phyloP scores from a whole-genome alignment of 495 filamentous ascomycete species.

The Baudoinia panamericana region DNA sequence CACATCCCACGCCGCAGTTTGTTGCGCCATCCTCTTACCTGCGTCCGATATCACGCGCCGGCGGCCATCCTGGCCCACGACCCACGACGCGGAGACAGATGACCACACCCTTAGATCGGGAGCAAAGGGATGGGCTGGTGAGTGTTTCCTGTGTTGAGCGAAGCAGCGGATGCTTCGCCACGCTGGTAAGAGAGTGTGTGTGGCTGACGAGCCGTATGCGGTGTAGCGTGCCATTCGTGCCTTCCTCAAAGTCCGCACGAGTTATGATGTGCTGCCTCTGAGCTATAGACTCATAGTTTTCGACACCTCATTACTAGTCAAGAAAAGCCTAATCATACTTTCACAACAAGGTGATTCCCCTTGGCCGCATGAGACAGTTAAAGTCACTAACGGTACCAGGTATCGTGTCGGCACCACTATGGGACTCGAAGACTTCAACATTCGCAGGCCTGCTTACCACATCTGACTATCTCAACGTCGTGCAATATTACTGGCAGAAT shows the following conservation, averaged over 20 bases:
- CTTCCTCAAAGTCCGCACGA: conserved; percentile 91
- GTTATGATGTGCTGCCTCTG: conserved; percentile 96
- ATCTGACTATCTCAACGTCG: conserved; percentile 96
- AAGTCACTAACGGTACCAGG: conserved; percentile 38
- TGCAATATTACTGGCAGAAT: conserved; percentile 99
- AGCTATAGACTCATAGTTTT: conserved; percentile 93
- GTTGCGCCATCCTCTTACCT: conserved; percentile 82
- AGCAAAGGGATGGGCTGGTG: conserved; percentile 88
- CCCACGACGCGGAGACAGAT: conserved; percentile 18
- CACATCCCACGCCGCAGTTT: conserved; percentile 34
- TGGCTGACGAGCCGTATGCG: conserved; percentile 16
- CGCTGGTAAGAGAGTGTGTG: not conserved
- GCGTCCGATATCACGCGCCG: conserved; percentile 35
- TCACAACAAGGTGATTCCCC: conserved; percentile 76
- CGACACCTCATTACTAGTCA: conserved; percentile 86
- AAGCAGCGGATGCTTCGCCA: not conserved
- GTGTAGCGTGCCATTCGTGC: conserved; percentile 75
- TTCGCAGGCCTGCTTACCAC: conserved; percentile 92
- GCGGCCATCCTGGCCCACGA: no score
- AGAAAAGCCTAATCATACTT: conserved; percentile 90
- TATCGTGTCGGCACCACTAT: conserved; percentile 94
- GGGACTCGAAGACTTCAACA: conserved; percentile 87
- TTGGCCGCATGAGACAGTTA: not conserved
- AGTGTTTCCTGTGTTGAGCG: conserved; percentile 29
- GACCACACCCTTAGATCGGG: conserved; percentile 68